Conservation (phyloP, 2,329 filamentous ascomycete species). For the Aspergillus uvarum region DNA sequence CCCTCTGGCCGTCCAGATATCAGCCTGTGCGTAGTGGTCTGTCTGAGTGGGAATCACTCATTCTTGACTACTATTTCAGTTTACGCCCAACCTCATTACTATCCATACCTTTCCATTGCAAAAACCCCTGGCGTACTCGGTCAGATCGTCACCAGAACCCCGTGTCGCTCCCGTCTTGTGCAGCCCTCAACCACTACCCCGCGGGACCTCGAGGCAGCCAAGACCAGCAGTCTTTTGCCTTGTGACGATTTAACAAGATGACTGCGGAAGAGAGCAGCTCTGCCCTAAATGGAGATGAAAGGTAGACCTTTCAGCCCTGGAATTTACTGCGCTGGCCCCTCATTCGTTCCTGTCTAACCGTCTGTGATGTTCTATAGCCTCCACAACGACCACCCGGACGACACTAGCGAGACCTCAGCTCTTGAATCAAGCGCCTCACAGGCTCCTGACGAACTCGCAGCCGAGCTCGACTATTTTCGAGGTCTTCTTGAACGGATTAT, state of each 20-base stretch:
- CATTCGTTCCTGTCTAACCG: background rate
- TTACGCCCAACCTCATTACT: background rate
- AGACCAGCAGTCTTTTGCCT: background rate
- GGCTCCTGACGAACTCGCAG: conserved; percentile 4
- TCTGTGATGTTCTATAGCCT: conserved; percentile 8
- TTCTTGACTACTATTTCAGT: background rate
- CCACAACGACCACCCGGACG: conserved; percentile 11
- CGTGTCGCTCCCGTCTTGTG: background rate
- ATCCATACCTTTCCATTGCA: background rate
- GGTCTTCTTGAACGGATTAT: conserved; percentile 28
- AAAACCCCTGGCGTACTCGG: background rate
- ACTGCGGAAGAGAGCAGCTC: background rate
- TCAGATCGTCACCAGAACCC: background rate
- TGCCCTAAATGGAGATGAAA: background rate
- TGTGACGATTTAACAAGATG: background rate
- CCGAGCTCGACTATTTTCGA: conserved; percentile 25
- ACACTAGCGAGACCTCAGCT: conserved; percentile 2
- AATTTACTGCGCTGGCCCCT: background rate
- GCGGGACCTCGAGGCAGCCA: background rate
- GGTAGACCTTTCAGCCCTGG: background rate
- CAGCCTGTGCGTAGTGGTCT: background rate
- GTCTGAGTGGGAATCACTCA: background rate
- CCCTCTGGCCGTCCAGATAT: background rate
- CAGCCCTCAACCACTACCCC: background rate
- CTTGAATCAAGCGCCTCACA: conserved; percentile 4